A percentile compares a stretch with the other conserved stretches of the same genome.
Conservation (phyloP, 306 rosid genomes). For the Sophora flavescens region DNA sequence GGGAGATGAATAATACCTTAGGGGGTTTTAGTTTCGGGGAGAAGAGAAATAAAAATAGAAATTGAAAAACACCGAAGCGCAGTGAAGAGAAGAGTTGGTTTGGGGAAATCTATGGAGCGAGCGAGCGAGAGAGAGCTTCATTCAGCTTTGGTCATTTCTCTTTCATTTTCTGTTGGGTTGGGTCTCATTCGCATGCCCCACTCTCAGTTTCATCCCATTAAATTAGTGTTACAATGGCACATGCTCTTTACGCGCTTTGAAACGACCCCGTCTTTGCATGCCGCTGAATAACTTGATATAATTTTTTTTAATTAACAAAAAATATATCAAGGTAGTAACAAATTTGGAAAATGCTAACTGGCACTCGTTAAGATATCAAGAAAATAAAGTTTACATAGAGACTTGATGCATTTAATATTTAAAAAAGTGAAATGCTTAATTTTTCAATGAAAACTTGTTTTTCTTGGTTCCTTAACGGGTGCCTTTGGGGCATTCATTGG, state of each 20-base stretch:
- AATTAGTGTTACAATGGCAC: not conserved
- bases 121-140: no score
- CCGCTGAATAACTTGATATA: no score
- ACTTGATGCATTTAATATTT: no score
- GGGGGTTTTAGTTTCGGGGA: not conserved
- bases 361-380: no score
- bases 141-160: slow-evolving; percentile 12
- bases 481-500: no score
- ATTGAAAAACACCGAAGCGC: not conserved
- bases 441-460: no score
- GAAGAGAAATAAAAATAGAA: not conserved
- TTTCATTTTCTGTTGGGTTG: slow-evolving; percentile 2
- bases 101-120: slow-evolving; percentile 18
- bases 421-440: no score
- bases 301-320: no score
- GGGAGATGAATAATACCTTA: not conserved
- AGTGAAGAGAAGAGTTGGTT: slow-evolving; percentile 10
- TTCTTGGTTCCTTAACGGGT: no score
- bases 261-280: not conserved
- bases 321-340: no score
- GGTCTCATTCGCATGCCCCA: not conserved
- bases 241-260: not conserved
- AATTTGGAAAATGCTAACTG: no score
- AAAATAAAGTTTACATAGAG: no score
- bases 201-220: not conserved